A percentile compares a stretch with the other conserved stretches of the same genome.
phyloP scores from a whole-genome alignment of 495 filamentous ascomycete species.

The Neohortaea acidophila region DNA sequence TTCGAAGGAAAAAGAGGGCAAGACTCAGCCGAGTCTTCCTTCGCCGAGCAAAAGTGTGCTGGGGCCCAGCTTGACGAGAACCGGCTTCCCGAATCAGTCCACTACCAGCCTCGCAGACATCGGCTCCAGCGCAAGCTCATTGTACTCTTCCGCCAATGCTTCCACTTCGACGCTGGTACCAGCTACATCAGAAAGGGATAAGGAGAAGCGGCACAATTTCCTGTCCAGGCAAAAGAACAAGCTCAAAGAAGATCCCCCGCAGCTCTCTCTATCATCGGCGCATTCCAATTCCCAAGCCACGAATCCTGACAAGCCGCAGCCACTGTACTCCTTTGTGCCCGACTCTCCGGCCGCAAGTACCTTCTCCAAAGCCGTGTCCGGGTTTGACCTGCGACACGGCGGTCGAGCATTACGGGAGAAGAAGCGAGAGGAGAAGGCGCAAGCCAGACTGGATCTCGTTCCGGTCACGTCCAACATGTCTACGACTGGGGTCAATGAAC shows the following conservation, averaged over 20 bases:
- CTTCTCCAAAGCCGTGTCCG: slow-evolving; percentile 62
- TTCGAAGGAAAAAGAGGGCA: slow-evolving; percentile 49
- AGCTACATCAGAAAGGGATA: slow-evolving; percentile 39
- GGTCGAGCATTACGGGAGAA: slow-evolving; percentile 74
- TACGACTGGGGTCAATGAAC: slow-evolving; percentile 1
- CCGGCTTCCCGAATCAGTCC: slow-evolving; percentile 57
- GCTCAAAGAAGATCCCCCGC: slow-evolving; percentile 66
- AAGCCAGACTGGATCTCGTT: slow-evolving; percentile 24
- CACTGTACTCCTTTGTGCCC: slow-evolving; percentile 64
- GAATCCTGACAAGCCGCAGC: slow-evolving; percentile 70
- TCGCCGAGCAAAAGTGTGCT: slow-evolving; percentile 64
- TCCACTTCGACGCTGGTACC: slow-evolving; percentile 64
- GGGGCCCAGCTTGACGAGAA: slow-evolving; percentile 40
- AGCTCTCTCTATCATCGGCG: slow-evolving; percentile 70
- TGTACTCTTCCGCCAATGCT: slow-evolving; percentile 72
- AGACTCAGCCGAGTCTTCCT: slow-evolving; percentile 54
- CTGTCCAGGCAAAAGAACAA: slow-evolving; percentile 85
- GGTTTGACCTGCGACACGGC: slow-evolving; percentile 72
- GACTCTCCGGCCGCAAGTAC: slow-evolving; percentile 55
- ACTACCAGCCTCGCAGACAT: slow-evolving; percentile 60
- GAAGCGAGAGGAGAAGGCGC: slow-evolving; percentile 69
- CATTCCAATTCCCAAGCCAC: slow-evolving; percentile 76
- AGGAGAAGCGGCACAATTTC: slow-evolving; percentile 66
- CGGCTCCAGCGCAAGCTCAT: slow-evolving; percentile 16
- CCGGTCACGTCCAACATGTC: slow-evolving; percentile 15